Conservation (phyloP, 306 rosid species). For the Begonia peltatifolia region DNA sequence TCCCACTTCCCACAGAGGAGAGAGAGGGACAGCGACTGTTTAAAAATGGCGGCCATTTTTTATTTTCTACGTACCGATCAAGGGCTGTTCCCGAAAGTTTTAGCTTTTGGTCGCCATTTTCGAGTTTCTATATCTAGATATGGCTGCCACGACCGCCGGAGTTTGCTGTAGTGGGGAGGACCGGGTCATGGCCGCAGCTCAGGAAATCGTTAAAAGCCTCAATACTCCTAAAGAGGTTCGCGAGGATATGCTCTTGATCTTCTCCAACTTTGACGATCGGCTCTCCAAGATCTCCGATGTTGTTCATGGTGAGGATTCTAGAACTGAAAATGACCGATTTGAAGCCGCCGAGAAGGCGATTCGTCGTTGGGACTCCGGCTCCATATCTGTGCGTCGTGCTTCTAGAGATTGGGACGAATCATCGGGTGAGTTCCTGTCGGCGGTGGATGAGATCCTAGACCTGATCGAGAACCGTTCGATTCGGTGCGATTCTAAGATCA, state of each 20-base stretch:
- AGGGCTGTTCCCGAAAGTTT: neutral
- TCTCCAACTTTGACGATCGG: slow-evolving; percentile 79
- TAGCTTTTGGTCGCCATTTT: neutral
- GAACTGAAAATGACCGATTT: slow-evolving; percentile 40
- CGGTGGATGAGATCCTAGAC: slow-evolving; percentile 68
- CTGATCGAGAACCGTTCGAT: slow-evolving; percentile 55
- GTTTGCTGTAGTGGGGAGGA: slow-evolving; percentile 49
- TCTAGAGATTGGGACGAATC: slow-evolving; percentile 47
- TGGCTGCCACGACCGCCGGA: slow-evolving; percentile 56
- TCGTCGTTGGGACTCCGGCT: slow-evolving; percentile 40
- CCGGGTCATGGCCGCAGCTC: slow-evolving; percentile 85
- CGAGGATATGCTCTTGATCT: slow-evolving; percentile 81
- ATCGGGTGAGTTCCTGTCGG: slow-evolving; percentile 46
- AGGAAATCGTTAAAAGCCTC: slow-evolving; percentile 77
- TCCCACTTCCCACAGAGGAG: neutral
- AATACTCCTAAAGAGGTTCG: slow-evolving; percentile 76
- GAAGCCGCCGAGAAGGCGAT: slow-evolving; percentile 72
- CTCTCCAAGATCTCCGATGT: slow-evolving; percentile 61
- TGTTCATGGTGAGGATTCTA: slow-evolving; percentile 53
- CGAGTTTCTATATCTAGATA: slow-evolving; percentile 2
- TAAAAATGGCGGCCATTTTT: neutral
- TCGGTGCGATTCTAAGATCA: slow-evolving; percentile 26
- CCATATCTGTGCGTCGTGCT: slow-evolving; percentile 3
- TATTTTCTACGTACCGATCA: neutral
- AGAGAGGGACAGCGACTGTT: neutral